Conservation (phyloP, 148 eudicot genomes). For the Rhododendron mucronatum region DNA sequence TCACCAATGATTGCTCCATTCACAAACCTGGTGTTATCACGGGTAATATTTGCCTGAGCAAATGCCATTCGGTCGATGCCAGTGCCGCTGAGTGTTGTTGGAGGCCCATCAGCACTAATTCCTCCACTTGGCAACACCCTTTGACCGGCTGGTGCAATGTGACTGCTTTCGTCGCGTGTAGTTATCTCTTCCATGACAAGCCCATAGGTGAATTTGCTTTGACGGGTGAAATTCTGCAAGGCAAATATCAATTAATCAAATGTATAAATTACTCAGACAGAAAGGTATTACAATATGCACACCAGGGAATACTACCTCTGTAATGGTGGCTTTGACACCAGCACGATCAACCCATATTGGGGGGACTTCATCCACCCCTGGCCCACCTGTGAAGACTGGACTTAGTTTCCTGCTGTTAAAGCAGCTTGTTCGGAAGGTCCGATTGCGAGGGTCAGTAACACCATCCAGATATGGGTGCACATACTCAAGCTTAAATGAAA, state of each 20-base stretch:
- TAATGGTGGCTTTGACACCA: conserved; percentile 80
- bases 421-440: conserved; percentile 67
- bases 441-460: conserved; percentile 66
- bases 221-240: conserved; percentile 75
- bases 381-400: conserved; percentile 96
- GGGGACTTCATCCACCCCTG: conserved; percentile 95
- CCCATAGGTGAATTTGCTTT: conserved; percentile 94
- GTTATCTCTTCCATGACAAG: conserved; percentile 92
- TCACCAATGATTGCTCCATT: conserved; percentile 97
- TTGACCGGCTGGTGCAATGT: conserved; percentile 73
- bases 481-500: conserved; percentile 89
- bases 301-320: conserved; percentile 50
- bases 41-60: conserved; percentile 86
- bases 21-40: conserved; percentile 90
- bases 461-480: conserved; percentile 95
- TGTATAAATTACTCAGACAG: neutral
- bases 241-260: neutral
- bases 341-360: conserved; percentile 95
- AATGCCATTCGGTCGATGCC: conserved; percentile 91
- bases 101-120: conserved; percentile 96
- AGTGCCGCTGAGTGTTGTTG: conserved; percentile 93
- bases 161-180: conserved; percentile 84
- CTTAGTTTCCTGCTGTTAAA: conserved; percentile 93
- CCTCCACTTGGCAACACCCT: conserved; percentile 92
- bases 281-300: neutral